Evolutionary conservation across 2,329 filamentous ascomycete genomes (phyloP), one percentile per base, ranked within the genome.

Genomic region (Cadophora malorum): DNA sequence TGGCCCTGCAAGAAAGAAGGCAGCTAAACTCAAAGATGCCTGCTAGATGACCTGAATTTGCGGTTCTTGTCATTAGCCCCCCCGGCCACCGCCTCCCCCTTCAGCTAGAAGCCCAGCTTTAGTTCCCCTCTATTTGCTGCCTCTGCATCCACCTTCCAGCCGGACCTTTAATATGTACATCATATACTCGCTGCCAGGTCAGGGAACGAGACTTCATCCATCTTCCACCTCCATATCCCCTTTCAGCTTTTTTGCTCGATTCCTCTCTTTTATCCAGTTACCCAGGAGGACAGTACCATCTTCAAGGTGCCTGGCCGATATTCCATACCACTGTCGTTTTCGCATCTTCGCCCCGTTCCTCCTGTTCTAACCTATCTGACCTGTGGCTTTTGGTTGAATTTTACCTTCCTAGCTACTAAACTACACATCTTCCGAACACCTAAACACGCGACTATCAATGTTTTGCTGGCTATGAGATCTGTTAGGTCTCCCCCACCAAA

Each of bases 221-320:
- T 56, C 49, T 23, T 50, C 55, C 41, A 52, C 25, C 56, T 52
- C 31, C 31, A 56, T 56, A 38, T 53, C 53, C 47, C 35, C 9
- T 63, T 59, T 21, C 64, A 35, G 60, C 31, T 41, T 9, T n/a
- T 62, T 59, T 41, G 35, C 56, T 45, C n/a, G n/a, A 28, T 38
- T 58, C 21, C 59, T 69, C 60, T 68, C 59, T 70, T 70, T 70
- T 70, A 69, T 47, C 68, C 70, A 67, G 47, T 53, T 52, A 60
- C 31, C 59, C 50, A 45, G 21, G 41, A 31, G 33, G 10, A 19
- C 56, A 35, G 33, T 23, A 9, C 56, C 56, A 25, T 45, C 56
- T 59, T n/a, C 38, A 35, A 59, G 4, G 35, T 41, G 56, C 12
- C 56, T 59, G 56, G 35, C 21, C 38, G 56, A 10, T 45, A 45